Evolutionary conservation across 805 yeast genomes (phyloP).

Genomic region (Ogataea thermomethanolica): DNA sequence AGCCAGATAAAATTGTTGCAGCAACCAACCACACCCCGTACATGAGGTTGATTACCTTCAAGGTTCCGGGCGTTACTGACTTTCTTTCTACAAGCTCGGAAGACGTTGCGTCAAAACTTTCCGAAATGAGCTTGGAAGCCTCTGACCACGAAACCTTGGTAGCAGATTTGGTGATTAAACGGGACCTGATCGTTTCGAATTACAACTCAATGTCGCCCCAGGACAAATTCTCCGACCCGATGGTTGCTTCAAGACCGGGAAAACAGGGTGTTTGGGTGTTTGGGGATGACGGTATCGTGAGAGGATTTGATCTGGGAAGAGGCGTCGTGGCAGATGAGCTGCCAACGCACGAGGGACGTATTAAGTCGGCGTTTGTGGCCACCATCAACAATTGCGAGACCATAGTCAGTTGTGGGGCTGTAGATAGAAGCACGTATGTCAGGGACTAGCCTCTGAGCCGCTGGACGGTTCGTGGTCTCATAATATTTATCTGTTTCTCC

Average conservation of each 20-base stretch:
- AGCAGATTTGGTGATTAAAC: conserved; percentile 26
- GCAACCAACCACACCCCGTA: conserved; percentile 79
- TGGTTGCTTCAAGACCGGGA: conserved; percentile 31
- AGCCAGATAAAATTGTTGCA: conserved; percentile 42
- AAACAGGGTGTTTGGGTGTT: conserved; percentile 58
- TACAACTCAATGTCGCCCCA: conserved; percentile 58
- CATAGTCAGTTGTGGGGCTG: conserved; percentile 49
- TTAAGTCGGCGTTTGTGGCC: conserved; percentile 40
- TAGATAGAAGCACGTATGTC: conserved; percentile 35
- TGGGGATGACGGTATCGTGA: conserved; percentile 63
- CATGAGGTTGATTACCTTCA: conserved; percentile 60
- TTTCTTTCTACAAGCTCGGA: conserved; percentile 1
- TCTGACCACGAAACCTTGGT: conserved; percentile 21
- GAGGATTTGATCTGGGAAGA: conserved; percentile 53
- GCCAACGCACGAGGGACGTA: conserved; percentile 42
- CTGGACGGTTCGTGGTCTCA: conserved; percentile 1
- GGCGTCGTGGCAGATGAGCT: conserved; percentile 35
- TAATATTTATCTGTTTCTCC: conserved; percentile 5
- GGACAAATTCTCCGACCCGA: conserved; percentile 58
- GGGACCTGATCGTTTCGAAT: conserved; percentile 41
- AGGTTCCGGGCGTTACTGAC: conserved; percentile 36
- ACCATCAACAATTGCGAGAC: conserved; percentile 33
- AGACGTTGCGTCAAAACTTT: conserved; percentile 5
- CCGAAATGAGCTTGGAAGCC: conserved; percentile 4
- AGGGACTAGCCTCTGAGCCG: conserved; percentile 28